Evolutionary conservation across 2,329 filamentous ascomycete species (phyloP).

Genomic region (Ascochyta viciae-villosae): DNA sequence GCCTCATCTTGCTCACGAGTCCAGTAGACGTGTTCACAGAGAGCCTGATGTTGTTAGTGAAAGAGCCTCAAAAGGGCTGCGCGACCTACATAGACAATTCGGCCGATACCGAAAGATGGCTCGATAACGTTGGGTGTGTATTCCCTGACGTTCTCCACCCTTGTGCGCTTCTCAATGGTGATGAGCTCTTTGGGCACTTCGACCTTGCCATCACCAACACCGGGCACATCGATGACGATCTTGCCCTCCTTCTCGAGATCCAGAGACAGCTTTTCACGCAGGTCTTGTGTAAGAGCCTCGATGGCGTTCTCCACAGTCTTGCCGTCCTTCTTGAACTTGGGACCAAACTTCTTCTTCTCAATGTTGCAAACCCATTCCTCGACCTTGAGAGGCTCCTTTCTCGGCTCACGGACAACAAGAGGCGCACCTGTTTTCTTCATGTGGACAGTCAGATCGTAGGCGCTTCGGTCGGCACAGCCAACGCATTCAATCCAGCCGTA

Average conservation of each 20-base stretch:
- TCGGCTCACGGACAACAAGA: conserved; percentile 81
- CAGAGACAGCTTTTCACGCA: conserved; percentile 80
- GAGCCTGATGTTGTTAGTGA: conserved; percentile 67
- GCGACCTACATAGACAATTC: conserved; percentile 77
- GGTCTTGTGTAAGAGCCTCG: conserved; percentile 75
- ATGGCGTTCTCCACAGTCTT: conserved; percentile 84
- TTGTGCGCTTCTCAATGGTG: conserved; percentile 81
- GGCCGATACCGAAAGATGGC: conserved; percentile 95
- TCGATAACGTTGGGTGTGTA: conserved; percentile 97
- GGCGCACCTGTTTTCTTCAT: conserved; percentile 89
- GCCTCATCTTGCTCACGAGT: conserved; percentile 83
- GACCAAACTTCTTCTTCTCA: conserved; percentile 95
- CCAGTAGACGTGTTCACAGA: conserved; percentile 97
- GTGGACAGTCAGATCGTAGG: conserved; percentile 92
- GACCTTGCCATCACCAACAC: conserved; percentile 73
- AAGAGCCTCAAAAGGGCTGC: neutral
- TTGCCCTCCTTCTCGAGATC: conserved; percentile 76
- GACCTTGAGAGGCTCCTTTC: conserved; percentile 77
- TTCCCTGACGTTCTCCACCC: conserved; percentile 83
- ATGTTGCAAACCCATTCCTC: conserved; percentile 90
- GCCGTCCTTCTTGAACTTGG: conserved; percentile 88
- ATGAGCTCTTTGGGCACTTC: conserved; percentile 81
- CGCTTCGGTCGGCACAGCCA: conserved; percentile 93
- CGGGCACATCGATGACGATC: conserved; percentile 76
- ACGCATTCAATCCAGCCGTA: conserved; percentile 99